phyloP scores from a whole-genome alignment of 2,329 filamentous ascomycete genomes.

The Aspergillus quadrilineatus region DNA sequence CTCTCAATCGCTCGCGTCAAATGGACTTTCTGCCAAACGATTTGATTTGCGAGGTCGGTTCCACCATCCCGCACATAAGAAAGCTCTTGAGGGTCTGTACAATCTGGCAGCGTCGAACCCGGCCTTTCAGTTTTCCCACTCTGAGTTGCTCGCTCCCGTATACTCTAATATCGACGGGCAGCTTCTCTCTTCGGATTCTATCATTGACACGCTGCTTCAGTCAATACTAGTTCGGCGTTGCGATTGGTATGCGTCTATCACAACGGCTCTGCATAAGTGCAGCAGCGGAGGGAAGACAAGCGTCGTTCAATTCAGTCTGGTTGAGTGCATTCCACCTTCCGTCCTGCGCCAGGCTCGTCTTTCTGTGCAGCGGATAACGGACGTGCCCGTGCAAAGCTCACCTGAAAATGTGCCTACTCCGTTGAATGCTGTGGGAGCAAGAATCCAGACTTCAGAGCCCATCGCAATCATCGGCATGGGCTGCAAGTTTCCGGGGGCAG shows the following conservation, averaged over 20 bases:
- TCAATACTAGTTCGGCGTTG: background rate
- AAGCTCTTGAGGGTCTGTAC: background rate
- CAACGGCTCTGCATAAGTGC: background rate
- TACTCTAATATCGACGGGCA: conserved; percentile 4
- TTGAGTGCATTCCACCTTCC: background rate
- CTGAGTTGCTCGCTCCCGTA: background rate
- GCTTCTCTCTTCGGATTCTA: background rate
- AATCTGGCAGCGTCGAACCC: background rate
- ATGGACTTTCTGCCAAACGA: background rate
- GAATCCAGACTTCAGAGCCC: too few relatives aligned
- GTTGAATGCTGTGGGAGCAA: too few relatives aligned
- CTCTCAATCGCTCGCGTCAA: background rate
- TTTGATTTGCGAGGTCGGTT: conserved; percentile 2
- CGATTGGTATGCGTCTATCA: background rate
- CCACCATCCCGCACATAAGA: background rate
- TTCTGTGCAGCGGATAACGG: too few relatives aligned
- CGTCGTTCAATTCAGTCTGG: background rate
- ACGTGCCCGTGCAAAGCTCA: too few relatives aligned
- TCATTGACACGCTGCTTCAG: background rate
- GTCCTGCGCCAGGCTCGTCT: background rate
- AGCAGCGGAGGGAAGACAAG: background rate
- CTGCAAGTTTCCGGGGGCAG: conserved; percentile 33
- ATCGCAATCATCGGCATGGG: conserved; percentile 44
- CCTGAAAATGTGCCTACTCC: too few relatives aligned
- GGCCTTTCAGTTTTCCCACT: conserved; percentile 2